Evolutionary conservation across 164 flowering plant species (phyloP).

Genomic region (Echeveria elegans): DNA sequence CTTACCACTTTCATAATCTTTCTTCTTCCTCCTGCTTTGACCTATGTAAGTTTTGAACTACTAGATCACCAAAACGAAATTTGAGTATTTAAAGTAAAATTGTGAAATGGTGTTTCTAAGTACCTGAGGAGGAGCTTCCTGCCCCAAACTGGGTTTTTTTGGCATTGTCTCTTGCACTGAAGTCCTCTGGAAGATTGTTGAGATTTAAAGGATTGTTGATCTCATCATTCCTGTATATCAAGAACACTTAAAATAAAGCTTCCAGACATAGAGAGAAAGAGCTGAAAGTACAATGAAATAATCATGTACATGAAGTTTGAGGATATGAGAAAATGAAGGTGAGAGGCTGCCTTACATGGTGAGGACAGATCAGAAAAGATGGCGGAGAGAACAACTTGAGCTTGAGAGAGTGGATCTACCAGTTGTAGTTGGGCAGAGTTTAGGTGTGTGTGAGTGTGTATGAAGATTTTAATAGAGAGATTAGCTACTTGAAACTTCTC

Average conservation of each 20-base stretch:
- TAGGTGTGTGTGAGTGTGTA: neutral
- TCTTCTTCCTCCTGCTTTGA: slow-evolving; percentile 52
- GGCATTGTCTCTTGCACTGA: slow-evolving; percentile 40
- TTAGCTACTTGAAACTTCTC: slow-evolving; percentile 41
- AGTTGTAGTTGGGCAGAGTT: slow-evolving; percentile 34
- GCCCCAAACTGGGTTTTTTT: slow-evolving; percentile 24
- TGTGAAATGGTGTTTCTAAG: neutral
- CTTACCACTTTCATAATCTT: slow-evolving; percentile 71
- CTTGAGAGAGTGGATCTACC: slow-evolving; percentile 16
- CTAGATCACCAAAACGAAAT: slow-evolving; percentile 10
- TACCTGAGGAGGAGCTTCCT: slow-evolving; percentile 47
- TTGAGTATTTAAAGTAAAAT: neutral
- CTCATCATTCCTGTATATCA: slow-evolving; percentile 61
- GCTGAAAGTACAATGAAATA: too few species aligned
- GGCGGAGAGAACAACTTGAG: slow-evolving; percentile 20
- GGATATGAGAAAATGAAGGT: neutral
- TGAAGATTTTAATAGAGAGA: slow-evolving; percentile 15
- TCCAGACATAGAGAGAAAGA: neutral
- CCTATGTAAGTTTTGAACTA: slow-evolving; percentile 22
- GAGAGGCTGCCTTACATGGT: slow-evolving; percentile 13
- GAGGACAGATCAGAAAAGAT: slow-evolving; percentile 17
- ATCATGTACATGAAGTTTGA: too few species aligned
- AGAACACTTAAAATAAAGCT: neutral
- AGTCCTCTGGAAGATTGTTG: slow-evolving; percentile 88
- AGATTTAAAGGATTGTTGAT: slow-evolving; percentile 78